phyloP scores from a whole-genome alignment of 2,329 filamentous ascomycete species.

The Phaeomoniella chlamydospora region DNA sequence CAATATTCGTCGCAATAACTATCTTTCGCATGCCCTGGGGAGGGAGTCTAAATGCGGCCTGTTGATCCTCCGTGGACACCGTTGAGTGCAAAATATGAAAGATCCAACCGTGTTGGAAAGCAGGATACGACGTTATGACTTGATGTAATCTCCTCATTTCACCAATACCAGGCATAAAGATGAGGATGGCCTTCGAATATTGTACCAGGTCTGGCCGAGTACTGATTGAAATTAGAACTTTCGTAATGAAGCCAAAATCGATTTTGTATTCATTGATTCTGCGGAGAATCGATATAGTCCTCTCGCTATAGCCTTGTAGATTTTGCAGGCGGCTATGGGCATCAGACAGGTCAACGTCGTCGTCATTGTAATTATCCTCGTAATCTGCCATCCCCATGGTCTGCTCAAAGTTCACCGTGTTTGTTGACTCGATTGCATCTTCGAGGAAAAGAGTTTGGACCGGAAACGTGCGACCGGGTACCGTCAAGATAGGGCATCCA shows the following conservation, averaged over 20 bases:
- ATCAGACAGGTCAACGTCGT: constrained; percentile 32
- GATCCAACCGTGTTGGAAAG: constrained; percentile 65
- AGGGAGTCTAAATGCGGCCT: constrained; percentile 78
- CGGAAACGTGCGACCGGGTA: constrained; percentile 87
- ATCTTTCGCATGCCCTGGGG: constrained; percentile 77
- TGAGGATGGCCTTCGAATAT: constrained; percentile 82
- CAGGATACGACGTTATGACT: constrained; percentile 60
- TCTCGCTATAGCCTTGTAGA: constrained; percentile 57
- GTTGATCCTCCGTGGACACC: constrained; percentile 92
- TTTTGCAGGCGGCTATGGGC: constrained; percentile 39
- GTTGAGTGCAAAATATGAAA: constrained; percentile 85
- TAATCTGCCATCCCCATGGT: constrained; percentile 16
- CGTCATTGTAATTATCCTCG: constrained; percentile 20
- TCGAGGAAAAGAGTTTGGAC: constrained; percentile 81
- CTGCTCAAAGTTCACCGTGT: constrained; percentile 56
- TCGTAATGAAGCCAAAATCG: constrained; percentile 73
- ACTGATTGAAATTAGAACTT: constrained; percentile 64
- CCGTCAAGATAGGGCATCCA: constrained; percentile 67
- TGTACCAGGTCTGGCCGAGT: constrained; percentile 47
- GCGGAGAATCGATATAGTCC: constrained; percentile 59
- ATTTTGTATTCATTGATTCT: constrained; percentile 84
- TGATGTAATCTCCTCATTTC: constrained; percentile 86
- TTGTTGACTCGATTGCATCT: constrained; percentile 79
- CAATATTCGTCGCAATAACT: constrained; percentile 93
- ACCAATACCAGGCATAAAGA: constrained; percentile 88